Percentiles rank a stretch among this genome's conserved stretches.
Evolutionary conservation across 805 yeast genomes (phyloP).

Genomic region (Lipomyces japonicus): DNA sequence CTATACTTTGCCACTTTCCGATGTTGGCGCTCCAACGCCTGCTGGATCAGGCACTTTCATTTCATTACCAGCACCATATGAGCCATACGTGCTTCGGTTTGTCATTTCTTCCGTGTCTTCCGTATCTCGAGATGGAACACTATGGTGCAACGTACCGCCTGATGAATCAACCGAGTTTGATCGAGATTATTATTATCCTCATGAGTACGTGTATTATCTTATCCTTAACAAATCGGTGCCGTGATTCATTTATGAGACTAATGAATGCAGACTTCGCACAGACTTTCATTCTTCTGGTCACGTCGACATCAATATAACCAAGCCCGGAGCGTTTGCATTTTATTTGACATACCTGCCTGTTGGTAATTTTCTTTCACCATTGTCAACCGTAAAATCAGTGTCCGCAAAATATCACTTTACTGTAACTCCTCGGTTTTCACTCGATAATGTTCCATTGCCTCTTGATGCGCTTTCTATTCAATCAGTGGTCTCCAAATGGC

Average conservation of each 20-base stretch:
- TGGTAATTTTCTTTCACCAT: conserved; percentile 26
- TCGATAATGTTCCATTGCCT: conserved; percentile 56
- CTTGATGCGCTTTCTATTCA: conserved; percentile 78
- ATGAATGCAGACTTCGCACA: too few species aligned
- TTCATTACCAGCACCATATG: conserved; percentile 41
- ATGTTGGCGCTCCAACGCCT: conserved; percentile 31
- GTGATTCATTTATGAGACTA: conserved; percentile 7
- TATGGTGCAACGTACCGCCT: conserved; percentile 72
- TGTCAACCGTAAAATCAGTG: conserved; percentile 35
- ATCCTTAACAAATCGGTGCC: not conserved
- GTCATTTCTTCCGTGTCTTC: conserved; percentile 71
- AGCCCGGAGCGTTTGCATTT: conserved; percentile 78
- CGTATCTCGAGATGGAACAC: conserved; percentile 63
- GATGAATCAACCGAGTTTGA: conserved; percentile 45
- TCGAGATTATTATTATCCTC: conserved; percentile 54
- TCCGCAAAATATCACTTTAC: conserved; percentile 64
- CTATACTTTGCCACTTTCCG: conserved; percentile 23
- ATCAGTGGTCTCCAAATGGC: conserved; percentile 86
- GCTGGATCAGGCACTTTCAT: conserved; percentile 40
- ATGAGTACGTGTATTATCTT: conserved; percentile 34
- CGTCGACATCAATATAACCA: conserved; percentile 57
- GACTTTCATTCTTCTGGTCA: conserved; percentile 61
- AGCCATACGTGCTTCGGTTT: conserved; percentile 49
- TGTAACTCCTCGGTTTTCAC: conserved; percentile 69
- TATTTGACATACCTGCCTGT: conserved; percentile 55